Evolutionary conservation across 345 rosid species (phyloP).

Genomic region (Eucalyptus paniculata): DNA sequence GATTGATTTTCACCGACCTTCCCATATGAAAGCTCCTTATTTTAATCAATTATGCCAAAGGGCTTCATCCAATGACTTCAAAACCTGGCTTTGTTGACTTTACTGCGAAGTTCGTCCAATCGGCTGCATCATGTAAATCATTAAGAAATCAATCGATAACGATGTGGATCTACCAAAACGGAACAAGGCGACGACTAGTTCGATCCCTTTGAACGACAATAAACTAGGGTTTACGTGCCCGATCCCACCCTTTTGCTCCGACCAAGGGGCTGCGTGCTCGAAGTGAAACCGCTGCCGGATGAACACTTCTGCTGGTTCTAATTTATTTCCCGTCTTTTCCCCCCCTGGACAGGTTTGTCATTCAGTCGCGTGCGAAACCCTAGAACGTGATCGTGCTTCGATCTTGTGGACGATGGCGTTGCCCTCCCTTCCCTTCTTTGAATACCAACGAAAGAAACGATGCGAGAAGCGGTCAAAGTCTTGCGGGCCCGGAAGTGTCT

Average conservation of each 20-base stretch:
- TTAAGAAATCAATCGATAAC: not conserved
- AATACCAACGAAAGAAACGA: not conserved
- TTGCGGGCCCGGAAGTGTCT: not conserved
- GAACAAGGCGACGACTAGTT: not conserved
- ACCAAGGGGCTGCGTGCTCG: not conserved
- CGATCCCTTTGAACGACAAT: not conserved
- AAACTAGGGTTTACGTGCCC: not conserved
- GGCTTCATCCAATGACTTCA: not conserved
- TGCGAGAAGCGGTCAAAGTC: not conserved
- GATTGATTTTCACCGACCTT: not conserved
- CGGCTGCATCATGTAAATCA: not conserved
- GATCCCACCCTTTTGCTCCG: not conserved
- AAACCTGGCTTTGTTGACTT: not conserved
- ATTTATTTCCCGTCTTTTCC: not conserved
- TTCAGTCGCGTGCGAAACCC: not conserved
- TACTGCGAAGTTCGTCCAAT: not conserved
- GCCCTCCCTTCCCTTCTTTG: not conserved
- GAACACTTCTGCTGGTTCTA: not conserved
- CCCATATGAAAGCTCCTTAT: not conserved
- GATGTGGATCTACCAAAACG: not conserved
- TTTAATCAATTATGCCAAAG: not conserved
- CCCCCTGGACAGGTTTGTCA: not conserved
- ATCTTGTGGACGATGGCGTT: not conserved
- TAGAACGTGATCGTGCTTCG: not conserved
- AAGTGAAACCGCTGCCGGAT: not conserved